A percentile compares a stretch with the other conserved stretches of the same genome.
phyloP scores from a whole-genome alignment of 805 yeast species.

The Lachancea fermentati region DNA sequence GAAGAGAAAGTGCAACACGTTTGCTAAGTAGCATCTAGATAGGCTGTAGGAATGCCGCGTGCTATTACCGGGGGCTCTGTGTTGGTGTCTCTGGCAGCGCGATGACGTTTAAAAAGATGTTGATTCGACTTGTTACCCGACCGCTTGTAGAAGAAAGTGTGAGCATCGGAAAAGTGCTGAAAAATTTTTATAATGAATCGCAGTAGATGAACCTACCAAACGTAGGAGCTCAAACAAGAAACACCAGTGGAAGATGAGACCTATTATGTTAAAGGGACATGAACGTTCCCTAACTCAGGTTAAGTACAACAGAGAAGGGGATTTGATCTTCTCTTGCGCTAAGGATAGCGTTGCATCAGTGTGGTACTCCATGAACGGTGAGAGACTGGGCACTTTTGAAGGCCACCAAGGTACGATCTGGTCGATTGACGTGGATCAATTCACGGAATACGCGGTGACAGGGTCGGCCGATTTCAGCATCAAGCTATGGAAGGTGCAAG shows the following conservation, averaged over 20 bases:
- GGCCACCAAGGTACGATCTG: slow-evolving; percentile 93
- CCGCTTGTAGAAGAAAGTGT: no score
- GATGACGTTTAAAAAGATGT: background rate
- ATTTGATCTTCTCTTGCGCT: slow-evolving; percentile 83
- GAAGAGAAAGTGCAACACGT: slow-evolving; percentile 52
- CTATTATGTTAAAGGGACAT: slow-evolving; percentile 80
- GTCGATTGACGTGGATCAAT: slow-evolving; percentile 81
- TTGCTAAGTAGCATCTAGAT: slow-evolving; percentile 44
- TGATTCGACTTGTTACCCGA: background rate
- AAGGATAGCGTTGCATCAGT: slow-evolving; percentile 86
- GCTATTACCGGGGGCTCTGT: no score
- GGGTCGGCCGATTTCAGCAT: slow-evolving; percentile 88
- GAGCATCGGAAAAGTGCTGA: background rate
- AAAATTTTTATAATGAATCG: background rate
- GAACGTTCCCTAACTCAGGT: slow-evolving; percentile 97
- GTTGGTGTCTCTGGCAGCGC: no score
- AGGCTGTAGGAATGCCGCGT: no score
- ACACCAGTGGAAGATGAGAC: slow-evolving; percentile 43
- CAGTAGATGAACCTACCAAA: background rate
- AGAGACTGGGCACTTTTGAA: slow-evolving; percentile 85
- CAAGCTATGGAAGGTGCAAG: slow-evolving; percentile 76
- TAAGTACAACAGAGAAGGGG: slow-evolving; percentile 93
- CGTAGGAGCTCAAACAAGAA: background rate
- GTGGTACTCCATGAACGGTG: slow-evolving; percentile 95
- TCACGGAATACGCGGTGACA: slow-evolving; percentile 67